These are phyloP conservation scores for Lathyrus oleraceus DNA, from an alignment of 306 rosid species.

Conservation along the genomic window DNA sequence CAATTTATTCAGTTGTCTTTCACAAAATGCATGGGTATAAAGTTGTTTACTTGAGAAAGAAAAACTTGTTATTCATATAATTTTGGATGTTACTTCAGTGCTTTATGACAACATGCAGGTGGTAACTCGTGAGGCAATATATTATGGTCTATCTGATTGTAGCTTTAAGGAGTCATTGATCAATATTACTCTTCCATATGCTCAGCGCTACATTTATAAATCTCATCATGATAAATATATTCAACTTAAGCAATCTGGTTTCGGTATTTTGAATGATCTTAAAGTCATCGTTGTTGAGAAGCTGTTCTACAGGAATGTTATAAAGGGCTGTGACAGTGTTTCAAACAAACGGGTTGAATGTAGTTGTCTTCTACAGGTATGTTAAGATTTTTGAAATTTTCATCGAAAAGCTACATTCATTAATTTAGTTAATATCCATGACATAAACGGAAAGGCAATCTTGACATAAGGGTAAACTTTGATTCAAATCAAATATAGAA, in stretches of 20 bases:
- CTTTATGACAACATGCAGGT: constrained; percentile 57
- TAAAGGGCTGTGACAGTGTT: constrained; percentile 51
- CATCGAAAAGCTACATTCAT: neutral
- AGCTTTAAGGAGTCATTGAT: constrained; percentile 60
- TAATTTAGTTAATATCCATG: constrained; percentile 30
- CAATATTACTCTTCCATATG: constrained; percentile 85
- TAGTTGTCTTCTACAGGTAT: constrained; percentile 79
- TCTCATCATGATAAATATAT: constrained; percentile 57
- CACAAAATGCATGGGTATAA: neutral
- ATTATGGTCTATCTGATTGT: constrained; percentile 57
- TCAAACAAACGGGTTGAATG: constrained; percentile 64
- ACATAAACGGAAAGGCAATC: constrained; percentile 18
- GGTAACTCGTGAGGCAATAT: constrained; percentile 81
- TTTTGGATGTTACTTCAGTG: constrained; percentile 12
- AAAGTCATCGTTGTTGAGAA: constrained; percentile 78
- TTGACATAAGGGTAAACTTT: constrained; percentile 8
- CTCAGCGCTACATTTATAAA: constrained; percentile 77
- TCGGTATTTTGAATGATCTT: constrained; percentile 46
- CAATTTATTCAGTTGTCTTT: neutral
- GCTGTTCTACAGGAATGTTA: constrained; percentile 71
- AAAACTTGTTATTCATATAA: neutral
- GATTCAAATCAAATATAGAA: constrained; percentile 5
- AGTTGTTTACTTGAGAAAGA: constrained; percentile 10
- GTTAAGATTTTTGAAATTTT: constrained; percentile 12
- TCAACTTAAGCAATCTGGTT: constrained; percentile 72